phyloP scores from a whole-genome alignment of 768 basidiomycete species.

The Tricholoma saponaceum region DNA sequence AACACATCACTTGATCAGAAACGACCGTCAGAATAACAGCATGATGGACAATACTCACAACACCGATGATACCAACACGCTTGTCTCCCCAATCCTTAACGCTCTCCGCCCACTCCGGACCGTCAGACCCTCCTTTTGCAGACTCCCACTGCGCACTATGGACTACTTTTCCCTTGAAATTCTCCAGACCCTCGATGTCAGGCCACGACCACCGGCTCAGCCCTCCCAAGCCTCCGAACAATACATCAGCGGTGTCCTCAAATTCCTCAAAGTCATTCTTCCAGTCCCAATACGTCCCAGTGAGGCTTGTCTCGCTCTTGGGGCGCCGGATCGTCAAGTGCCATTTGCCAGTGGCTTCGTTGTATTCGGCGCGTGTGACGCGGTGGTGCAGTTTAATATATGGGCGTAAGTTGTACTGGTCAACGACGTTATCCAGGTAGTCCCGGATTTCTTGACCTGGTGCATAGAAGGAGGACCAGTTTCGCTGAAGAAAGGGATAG shows the following conservation, averaged over 20 bases:
- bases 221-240: conserved; percentile 51
- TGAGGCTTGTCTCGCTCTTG: conserved; percentile 5
- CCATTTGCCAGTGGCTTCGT: conserved; percentile 54
- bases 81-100: conserved; percentile 49
- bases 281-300: conserved; percentile 20
- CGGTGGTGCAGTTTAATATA: conserved; percentile 56
- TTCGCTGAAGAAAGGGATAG: conserved; percentile 27
- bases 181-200: conserved; percentile 52
- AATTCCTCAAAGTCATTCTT: conserved; percentile 35
- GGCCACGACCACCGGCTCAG: conserved; percentile 67
- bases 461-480: conserved; percentile 62
- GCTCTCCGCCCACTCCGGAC: conserved; percentile 35
- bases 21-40: not conserved
- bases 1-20: not conserved
- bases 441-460: conserved; percentile 54
- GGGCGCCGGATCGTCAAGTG: conserved; percentile 42
- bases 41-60: conserved; percentile 33
- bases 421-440: conserved; percentile 50
- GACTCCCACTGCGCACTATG: conserved; percentile 65
- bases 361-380: conserved; percentile 46
- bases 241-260: conserved; percentile 51
- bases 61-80: conserved; percentile 54
- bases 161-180: conserved; percentile 52
- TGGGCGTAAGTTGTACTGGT: conserved; percentile 49
- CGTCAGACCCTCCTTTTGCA: conserved; percentile 26